Percentiles rank a stretch among this genome's conserved stretches.
Evolutionary conservation across 1,139 yeast genomes (phyloP).

Genomic region (Kodamaea suecica): DNA sequence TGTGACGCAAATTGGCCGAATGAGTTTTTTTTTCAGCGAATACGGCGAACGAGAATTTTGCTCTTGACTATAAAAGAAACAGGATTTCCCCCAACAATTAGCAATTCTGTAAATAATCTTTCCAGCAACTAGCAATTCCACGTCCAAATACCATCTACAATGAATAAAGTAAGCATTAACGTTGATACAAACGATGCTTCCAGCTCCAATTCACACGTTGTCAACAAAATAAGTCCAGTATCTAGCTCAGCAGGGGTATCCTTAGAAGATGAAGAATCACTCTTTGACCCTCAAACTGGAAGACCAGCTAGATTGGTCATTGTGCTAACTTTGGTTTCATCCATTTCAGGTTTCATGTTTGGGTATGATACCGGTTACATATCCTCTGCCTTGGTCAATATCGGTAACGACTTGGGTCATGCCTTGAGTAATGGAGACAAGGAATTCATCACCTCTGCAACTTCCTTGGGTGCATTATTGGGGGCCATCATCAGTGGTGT

Average conservation of each 20-base stretch:
- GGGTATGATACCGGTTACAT: constrained; percentile 97
- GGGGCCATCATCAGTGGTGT: constrained; percentile 78
- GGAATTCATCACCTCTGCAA: constrained; percentile 91
- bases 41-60: no score
- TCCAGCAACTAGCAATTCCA: background rate
- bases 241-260: background rate
- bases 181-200: background rate
- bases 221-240: background rate
- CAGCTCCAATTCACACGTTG: background rate
- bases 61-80: no score
- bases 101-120: no score
- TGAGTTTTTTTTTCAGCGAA: no score
- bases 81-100: no score
- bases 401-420: constrained; percentile 66
- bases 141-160: background rate
- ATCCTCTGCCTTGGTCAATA: constrained; percentile 83
- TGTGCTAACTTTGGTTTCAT: constrained; percentile 70
- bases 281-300: constrained; percentile 16
- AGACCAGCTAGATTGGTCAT: constrained; percentile 65
- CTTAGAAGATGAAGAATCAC: background rate
- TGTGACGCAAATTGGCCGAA: no score
- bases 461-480: constrained; percentile 85
- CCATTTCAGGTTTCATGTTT: constrained; percentile 92
- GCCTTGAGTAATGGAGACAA: constrained; percentile 68
- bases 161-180: background rate